Evolutionary conservation across 371 early-diverging fungal species (phyloP), one percentile per base, ranked within the genome.

Genomic region (Mortierella sp.): DNA sequence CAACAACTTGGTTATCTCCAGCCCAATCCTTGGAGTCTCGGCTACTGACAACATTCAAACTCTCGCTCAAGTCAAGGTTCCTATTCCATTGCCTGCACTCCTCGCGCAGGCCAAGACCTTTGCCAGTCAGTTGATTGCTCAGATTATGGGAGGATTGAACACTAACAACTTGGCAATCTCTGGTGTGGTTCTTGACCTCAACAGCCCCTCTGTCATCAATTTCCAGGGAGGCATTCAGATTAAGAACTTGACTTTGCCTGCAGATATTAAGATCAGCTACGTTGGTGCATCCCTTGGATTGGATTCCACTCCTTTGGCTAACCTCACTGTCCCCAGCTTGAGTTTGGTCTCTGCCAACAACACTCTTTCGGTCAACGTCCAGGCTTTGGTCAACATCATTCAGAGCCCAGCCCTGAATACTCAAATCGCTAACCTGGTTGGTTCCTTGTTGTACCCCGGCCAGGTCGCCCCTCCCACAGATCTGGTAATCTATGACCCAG

Each of bases 241-340:
- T 67, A 72, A 72, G 65, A 72, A 75, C 73, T 69, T 81, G 37
- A 72, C 81, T 3, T 59, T 81, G 26, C 81, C 81, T 22, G 76
- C 76, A 1, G 76, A 81, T 52, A 72, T 81, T 70, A 72, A 65
- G 35, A 68, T 81, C 62, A 81, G 66, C 70, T 81, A 81, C n/a
- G 81, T 81, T 58, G 81, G 81, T 40, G 72, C 63, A n/a, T 75
- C 75, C 9, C 40, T 81, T n/a, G 81, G 76, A n/a, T 63, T 81
- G 72, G 76, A 81, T 40, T 62, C 76, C 22, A 68, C 68, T 47
- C 75, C 75, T n/a, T 63, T 75, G 37, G 81, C 76, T 18, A 66
- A 69, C 26, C 39, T 81, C 63, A 69, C 70, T 12, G 60, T 81
- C 22, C 81, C 81, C 20, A 52, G 62, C 11, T 64, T 81, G 59